Percentiles rank a stretch among this genome's conserved stretches.
These are phyloP conservation scores for Chaetomium olivaceum DNA, from an alignment of 2,329 filamentous ascomycete genomes.

Conservation along the genomic window DNA sequence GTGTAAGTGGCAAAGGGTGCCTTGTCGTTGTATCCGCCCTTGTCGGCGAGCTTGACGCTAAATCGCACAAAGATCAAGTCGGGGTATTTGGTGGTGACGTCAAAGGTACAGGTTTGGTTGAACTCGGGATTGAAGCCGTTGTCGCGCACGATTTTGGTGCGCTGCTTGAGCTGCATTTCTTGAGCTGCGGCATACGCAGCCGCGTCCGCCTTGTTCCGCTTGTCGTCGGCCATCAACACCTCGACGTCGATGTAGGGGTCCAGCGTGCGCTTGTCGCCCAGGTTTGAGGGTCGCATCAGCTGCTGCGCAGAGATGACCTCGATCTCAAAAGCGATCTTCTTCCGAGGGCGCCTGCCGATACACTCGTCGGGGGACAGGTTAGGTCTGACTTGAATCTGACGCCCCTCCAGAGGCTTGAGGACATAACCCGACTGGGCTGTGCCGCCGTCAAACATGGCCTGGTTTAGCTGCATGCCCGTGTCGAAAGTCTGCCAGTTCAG, in stretches of 20 bases:
- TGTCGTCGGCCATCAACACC: slow-evolving; percentile 91
- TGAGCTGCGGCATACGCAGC: slow-evolving; percentile 54
- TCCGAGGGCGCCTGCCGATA: slow-evolving; percentile 70
- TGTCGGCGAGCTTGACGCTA: slow-evolving; percentile 83
- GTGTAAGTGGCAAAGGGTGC: slow-evolving; percentile 82
- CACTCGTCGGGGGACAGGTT: slow-evolving; percentile 54
- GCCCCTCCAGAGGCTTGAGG: slow-evolving; percentile 84
- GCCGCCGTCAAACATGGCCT: slow-evolving; percentile 94
- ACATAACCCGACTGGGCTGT: slow-evolving; percentile 88
- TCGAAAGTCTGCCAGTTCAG: slow-evolving; percentile 99
- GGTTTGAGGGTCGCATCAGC: slow-evolving; percentile 75
- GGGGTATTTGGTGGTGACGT: slow-evolving; percentile 88
- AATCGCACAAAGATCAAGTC: slow-evolving; percentile 92
- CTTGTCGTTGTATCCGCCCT: slow-evolving; percentile 67
- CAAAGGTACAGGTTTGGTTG: slow-evolving; percentile 75
- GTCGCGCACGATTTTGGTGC: slow-evolving; percentile 77
- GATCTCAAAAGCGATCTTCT: slow-evolving; percentile 80
- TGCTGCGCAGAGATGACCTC: slow-evolving; percentile 93
- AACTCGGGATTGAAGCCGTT: slow-evolving; percentile 96
- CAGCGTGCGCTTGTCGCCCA: slow-evolving; percentile 59
- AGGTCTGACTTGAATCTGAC: slow-evolving; percentile 65
- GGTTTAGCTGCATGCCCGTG: slow-evolving; percentile 91
- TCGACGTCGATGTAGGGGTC: slow-evolving; percentile 96
- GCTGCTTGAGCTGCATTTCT: slow-evolving; percentile 68
- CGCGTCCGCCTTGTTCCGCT: slow-evolving; percentile 80